Evolutionary conservation across 208 protist species (phyloP).

Genomic region (Leishmania turanica): DNA sequence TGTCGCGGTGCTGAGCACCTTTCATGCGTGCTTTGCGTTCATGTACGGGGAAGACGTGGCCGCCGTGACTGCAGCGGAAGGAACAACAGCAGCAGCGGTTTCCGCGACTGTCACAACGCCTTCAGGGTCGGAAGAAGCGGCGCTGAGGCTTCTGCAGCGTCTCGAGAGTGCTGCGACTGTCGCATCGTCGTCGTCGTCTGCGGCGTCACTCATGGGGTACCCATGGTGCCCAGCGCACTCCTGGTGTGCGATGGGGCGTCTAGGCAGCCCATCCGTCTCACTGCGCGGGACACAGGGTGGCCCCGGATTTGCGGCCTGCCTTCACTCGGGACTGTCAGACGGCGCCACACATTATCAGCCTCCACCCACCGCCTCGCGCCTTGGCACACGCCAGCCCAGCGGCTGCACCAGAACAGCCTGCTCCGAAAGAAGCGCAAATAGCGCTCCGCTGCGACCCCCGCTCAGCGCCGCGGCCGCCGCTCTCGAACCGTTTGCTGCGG

Average conservation of each 20-base stretch:
- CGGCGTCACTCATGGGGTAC: background rate
- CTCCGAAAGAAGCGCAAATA: background rate
- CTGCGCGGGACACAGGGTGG: background rate
- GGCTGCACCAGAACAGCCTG: background rate
- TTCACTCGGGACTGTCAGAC: constrained; percentile 20
- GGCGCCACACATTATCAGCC: constrained; percentile 17
- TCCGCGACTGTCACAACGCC: background rate
- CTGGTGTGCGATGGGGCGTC: constrained; percentile 41
- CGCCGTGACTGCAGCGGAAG: background rate
- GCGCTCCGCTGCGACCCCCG: constrained; percentile 4
- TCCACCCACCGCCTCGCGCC: background rate
- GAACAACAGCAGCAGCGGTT: background rate
- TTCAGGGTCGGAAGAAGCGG: background rate
- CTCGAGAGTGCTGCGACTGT: background rate
- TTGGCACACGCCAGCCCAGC: background rate
- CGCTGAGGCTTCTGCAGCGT: background rate
- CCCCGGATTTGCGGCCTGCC: constrained; percentile 6
- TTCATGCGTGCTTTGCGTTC: constrained; percentile 65
- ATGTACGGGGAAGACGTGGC: constrained; percentile 42
- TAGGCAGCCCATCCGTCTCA: background rate
- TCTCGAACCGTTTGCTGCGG: constrained; percentile 26
- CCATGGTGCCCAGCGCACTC: constrained; percentile 36
- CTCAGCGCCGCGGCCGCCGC: constrained; percentile 22
- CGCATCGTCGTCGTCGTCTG: background rate
- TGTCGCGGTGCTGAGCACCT: constrained; percentile 35